phyloP scores from a whole-genome alignment of 208 protist genomes.

The Trichomonas vaginalis region DNA sequence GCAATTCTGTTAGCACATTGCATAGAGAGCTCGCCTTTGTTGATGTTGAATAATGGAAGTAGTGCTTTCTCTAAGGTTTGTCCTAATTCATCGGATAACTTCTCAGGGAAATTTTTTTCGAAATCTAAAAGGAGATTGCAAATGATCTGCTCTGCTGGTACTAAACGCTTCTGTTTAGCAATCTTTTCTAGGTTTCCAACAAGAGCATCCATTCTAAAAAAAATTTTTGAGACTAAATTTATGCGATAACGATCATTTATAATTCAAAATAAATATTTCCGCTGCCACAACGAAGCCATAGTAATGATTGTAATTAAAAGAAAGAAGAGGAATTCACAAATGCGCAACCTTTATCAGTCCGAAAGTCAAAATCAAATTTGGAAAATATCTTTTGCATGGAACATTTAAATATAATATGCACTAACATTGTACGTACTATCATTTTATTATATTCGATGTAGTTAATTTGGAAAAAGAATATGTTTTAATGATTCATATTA shows the following conservation, averaged over 20 bases:
- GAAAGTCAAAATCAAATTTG: too few relatives aligned
- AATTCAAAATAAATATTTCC: too few relatives aligned
- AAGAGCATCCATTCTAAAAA: not conserved
- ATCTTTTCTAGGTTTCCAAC: not conserved
- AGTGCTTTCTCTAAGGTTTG: not conserved
- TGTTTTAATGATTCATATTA: too few relatives aligned
- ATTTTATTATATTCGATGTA: too few relatives aligned
- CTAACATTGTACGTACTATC: too few relatives aligned
- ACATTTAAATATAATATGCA: too few relatives aligned
- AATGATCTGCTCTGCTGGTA: slow-evolving; percentile 1
- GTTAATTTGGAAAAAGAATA: too few relatives aligned
- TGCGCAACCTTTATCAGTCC: too few relatives aligned
- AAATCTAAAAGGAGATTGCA: not conserved
- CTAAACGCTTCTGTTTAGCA: not conserved
- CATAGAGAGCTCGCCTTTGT: not conserved
- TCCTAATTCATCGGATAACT: not conserved
- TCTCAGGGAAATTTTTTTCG: not conserved
- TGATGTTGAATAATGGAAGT: not conserved
- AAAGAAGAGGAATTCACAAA: too few relatives aligned
- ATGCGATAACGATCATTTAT: not conserved
- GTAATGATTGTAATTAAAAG: too few relatives aligned
- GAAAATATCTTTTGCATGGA: too few relatives aligned
- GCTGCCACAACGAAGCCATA: too few relatives aligned
- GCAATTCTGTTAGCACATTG: not conserved
- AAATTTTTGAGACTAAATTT: not conserved